Evolutionary conservation across 441 rosid genomes (phyloP).

Genomic region (Gossypium gossypioides): DNA sequence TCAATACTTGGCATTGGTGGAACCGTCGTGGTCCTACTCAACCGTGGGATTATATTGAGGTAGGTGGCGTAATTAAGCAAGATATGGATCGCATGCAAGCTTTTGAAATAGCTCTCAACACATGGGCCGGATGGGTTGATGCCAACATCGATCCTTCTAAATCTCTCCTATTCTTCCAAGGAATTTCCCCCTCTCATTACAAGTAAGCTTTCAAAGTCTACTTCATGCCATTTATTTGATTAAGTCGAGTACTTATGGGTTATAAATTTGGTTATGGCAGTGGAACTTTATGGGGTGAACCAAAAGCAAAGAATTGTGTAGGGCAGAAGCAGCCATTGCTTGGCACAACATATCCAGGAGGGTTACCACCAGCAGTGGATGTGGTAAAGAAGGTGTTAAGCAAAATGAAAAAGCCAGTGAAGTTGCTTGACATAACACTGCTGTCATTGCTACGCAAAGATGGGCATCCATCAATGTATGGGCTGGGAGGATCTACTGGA

Average conservation of each 20-base stretch:
- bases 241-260: not conserved
- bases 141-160: conserved; percentile 46
- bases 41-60: conserved; percentile 78
- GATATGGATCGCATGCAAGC: conserved; percentile 80
- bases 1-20: conserved; percentile 99
- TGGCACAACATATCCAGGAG: conserved; percentile 62
- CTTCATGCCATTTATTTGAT: not conserved
- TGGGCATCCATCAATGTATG: conserved; percentile 76
- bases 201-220: conserved; percentile 32
- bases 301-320: conserved; percentile 49
- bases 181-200: conserved; percentile 85
- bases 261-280: conserved; percentile 22
- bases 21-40: conserved; percentile 77
- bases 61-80: conserved; percentile 33
- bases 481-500: conserved; percentile 34
- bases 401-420: conserved; percentile 46
- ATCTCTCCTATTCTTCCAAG: conserved; percentile 64
- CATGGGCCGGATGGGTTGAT: conserved; percentile 79
- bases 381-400: conserved; percentile 48
- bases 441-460: conserved; percentile 72
- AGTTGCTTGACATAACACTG: conserved; percentile 54
- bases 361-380: conserved; percentile 51
- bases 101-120: conserved; percentile 55
- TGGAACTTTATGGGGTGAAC: conserved; percentile 61
- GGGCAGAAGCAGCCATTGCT: conserved; percentile 51